Conservation (phyloP, 1,139 yeast species). For the Taiozyma sp. region DNA sequence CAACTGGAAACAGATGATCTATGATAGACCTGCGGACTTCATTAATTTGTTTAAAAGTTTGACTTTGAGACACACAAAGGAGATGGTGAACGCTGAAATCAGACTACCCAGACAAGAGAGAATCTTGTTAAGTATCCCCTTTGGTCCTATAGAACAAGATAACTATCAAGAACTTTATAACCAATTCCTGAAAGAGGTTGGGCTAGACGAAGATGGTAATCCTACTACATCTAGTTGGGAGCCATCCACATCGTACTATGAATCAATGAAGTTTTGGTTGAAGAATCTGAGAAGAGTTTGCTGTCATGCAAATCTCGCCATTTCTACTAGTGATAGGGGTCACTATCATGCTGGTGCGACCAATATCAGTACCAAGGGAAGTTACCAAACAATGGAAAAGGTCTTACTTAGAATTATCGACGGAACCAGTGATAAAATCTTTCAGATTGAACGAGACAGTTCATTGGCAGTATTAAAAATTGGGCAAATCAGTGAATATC, state of each 20-base stretch:
- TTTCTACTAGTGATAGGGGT: constrained; percentile 2
- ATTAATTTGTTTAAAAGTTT: constrained; percentile 40
- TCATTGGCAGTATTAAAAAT: constrained; percentile 41
- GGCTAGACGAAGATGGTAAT: constrained; percentile 53
- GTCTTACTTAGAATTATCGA: constrained; percentile 62
- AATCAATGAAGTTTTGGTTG: constrained; percentile 62
- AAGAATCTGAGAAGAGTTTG: constrained; percentile 70
- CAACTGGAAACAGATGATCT: constrained; percentile 31
- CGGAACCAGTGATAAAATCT: constrained; percentile 44
- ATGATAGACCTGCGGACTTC: constrained; percentile 36
- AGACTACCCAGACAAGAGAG: constrained; percentile 74
- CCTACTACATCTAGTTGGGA: constrained; percentile 51
- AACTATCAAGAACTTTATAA: constrained; percentile 64
- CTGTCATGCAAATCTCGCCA: constrained; percentile 75
- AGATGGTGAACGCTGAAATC: constrained; percentile 76
- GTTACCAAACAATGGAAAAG: constrained; percentile 57
- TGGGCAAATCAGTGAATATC: constrained; percentile 63
- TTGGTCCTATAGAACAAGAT: constrained; percentile 79
- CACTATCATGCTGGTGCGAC: constrained; percentile 6
- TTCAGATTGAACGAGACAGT: constrained; percentile 44
- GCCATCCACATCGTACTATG: constrained; percentile 37
- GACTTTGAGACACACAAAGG: constrained; percentile 77
- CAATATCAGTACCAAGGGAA: background rate
- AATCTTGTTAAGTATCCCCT: constrained; percentile 63
- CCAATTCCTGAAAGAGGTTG: constrained; percentile 55